Evolutionary conservation across 345 rosid genomes (phyloP).

Genomic region (Lepidium sativum): DNA sequence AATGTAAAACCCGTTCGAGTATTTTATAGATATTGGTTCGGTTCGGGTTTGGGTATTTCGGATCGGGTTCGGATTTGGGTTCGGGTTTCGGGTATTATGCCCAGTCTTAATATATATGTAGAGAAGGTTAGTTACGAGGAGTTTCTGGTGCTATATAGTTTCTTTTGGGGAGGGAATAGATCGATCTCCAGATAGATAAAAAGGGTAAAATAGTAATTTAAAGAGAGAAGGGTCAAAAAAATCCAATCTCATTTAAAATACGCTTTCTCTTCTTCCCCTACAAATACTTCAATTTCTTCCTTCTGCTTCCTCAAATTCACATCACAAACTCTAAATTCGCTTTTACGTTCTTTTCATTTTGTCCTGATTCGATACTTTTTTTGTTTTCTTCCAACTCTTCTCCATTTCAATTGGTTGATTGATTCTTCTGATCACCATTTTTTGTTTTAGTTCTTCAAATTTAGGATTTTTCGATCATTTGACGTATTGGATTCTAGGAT

Average conservation of each 20-base stretch:
- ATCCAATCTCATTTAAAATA: conserved; percentile 18
- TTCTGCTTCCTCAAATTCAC: not conserved
- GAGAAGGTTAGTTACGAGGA: too few relatives aligned
- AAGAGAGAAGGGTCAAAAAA: conserved; percentile 6
- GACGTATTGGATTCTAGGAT: too few relatives aligned
- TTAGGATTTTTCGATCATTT: conserved; percentile 8
- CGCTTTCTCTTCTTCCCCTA: conserved; percentile 12
- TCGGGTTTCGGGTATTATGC: too few relatives aligned
- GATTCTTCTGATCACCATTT: not conserved
- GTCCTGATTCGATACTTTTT: not conserved
- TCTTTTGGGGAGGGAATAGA: too few relatives aligned
- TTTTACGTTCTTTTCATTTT: not conserved
- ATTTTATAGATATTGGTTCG: too few relatives aligned
- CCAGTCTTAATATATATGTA: too few relatives aligned
- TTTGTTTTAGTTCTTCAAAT: too few relatives aligned
- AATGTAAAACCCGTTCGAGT: too few relatives aligned
- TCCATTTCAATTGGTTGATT: not conserved
- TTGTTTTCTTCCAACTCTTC: not conserved
- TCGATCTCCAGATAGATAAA: not conserved
- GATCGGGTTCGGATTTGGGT: too few relatives aligned
- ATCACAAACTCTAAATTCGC: not conserved
- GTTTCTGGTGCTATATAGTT: too few relatives aligned
- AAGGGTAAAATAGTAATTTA: not conserved
- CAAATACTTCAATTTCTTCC: conserved; percentile 16
- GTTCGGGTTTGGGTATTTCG: too few relatives aligned